Conservation (phyloP, 2,329 filamentous ascomycete species). For the Fusarium buharicum region DNA sequence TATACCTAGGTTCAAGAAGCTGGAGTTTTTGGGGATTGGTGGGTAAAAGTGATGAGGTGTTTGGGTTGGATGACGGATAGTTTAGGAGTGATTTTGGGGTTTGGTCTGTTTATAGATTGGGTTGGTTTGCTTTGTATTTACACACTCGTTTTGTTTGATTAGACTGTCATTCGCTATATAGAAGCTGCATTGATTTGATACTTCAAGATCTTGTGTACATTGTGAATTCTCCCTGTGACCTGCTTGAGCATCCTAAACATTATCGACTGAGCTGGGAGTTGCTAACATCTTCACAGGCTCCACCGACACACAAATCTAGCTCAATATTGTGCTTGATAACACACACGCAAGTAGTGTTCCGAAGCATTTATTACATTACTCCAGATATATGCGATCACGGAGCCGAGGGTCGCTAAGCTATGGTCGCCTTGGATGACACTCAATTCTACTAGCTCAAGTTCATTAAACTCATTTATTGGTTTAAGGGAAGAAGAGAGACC, state of each 20-base stretch:
- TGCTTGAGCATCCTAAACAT: background rate
- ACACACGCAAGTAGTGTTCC: no score
- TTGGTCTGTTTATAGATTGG: slow-evolving; percentile 13
- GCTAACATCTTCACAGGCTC: no score
- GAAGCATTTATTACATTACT: no score
- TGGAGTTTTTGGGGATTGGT: slow-evolving; percentile 3
- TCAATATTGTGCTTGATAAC: no score
- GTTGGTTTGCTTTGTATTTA: slow-evolving; percentile 20
- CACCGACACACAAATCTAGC: no score
- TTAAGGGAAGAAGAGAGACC: no score
- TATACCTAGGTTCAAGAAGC: background rate
- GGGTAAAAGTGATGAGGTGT: slow-evolving; percentile 7
- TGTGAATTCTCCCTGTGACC: background rate
- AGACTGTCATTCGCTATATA: slow-evolving; percentile 34
- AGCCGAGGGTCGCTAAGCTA: no score
- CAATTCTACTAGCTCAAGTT: no score
- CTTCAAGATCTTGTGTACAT: background rate
- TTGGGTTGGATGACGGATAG: background rate
- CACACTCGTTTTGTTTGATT: slow-evolving; percentile 32
- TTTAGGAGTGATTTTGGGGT: background rate
- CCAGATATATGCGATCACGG: no score
- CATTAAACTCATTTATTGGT: no score
- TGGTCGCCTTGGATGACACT: no score
- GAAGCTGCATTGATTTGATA: slow-evolving; percentile 31
- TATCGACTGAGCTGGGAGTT: no score